phyloP scores from a whole-genome alignment of 192 early-diverging fungal species.

The Podila minutissima region DNA sequence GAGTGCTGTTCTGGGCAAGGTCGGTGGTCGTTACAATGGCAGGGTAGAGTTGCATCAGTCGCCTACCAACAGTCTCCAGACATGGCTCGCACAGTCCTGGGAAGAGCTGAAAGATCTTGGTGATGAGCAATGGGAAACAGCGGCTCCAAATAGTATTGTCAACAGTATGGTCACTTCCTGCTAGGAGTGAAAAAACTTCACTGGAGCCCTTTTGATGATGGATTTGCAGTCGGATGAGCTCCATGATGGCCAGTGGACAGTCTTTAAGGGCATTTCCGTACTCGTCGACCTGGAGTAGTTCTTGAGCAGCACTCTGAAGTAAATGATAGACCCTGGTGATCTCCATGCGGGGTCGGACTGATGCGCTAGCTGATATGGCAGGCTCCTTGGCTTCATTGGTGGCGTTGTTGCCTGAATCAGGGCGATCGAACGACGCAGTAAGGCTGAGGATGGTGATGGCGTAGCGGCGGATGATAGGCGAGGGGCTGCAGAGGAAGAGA shows the following conservation, averaged over 20 bases:
- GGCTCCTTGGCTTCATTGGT: slow-evolving; percentile 21
- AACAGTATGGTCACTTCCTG: slow-evolving; percentile 61
- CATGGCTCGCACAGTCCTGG: slow-evolving; percentile 55
- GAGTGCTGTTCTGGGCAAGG: slow-evolving; percentile 52
- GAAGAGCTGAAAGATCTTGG: slow-evolving; percentile 68
- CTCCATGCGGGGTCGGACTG: slow-evolving; percentile 26
- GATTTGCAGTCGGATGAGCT: slow-evolving; percentile 56
- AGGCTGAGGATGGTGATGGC: slow-evolving; percentile 70
- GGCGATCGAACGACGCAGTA: slow-evolving; percentile 60
- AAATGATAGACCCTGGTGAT: slow-evolving; percentile 30
- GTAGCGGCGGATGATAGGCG: slow-evolving; percentile 62
- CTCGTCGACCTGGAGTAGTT: slow-evolving; percentile 63
- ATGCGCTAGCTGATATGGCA: slow-evolving; percentile 27
- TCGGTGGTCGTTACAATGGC: slow-evolving; percentile 67
- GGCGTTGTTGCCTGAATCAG: slow-evolving; percentile 10
- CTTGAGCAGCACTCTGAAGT: slow-evolving; percentile 51
- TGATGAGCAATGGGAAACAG: slow-evolving; percentile 72
- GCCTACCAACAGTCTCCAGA: slow-evolving; percentile 66
- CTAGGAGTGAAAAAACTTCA: slow-evolving; percentile 68
- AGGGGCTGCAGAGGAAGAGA: slow-evolving; percentile 71
- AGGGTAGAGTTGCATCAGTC: slow-evolving; percentile 71
- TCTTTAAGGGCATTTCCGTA: slow-evolving; percentile 55
- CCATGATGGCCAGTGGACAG: slow-evolving; percentile 50
- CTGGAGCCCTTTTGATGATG: slow-evolving; percentile 59
- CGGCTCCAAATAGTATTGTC: slow-evolving; percentile 75